These are phyloP conservation scores for Cubamyces sp. DNA, from an alignment of 768 basidiomycete genomes.

Conservation along the genomic window DNA sequence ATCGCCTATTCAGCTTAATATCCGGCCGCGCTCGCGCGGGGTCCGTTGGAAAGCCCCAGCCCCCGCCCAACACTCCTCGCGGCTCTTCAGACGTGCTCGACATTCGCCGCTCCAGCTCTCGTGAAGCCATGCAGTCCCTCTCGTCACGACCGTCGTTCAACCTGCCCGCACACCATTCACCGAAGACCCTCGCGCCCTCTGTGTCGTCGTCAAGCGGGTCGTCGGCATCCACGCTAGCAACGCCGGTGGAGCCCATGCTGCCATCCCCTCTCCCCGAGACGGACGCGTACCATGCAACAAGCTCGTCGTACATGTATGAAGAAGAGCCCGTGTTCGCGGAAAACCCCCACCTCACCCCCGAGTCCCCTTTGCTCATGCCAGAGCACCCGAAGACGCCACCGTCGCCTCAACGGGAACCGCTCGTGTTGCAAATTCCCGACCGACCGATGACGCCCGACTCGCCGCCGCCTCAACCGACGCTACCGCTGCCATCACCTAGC, in stretches of 20 bases:
- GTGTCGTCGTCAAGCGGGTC: conserved; percentile 26
- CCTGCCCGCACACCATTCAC: conserved; percentile 3
- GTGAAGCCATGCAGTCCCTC: conserved; percentile 19
- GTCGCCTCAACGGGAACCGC: conserved; percentile 7
- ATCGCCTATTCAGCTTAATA: conserved; percentile 36
- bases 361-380: conserved; percentile 19
- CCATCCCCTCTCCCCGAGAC: conserved; percentile 15
- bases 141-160: conserved; percentile 21
- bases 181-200: conserved; percentile 12
- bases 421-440: conserved; percentile 19
- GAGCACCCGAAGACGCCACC: conserved; percentile 1
- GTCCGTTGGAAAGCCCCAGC: conserved; percentile 31
- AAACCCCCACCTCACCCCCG: conserved; percentile 16
- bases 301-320: conserved; percentile 24
- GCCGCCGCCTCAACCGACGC: conserved; percentile 30
- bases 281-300: conserved; percentile 28
- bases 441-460: conserved; percentile 26
- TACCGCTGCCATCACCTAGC: conserved; percentile 32
- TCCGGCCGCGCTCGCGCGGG: conserved; percentile 31
- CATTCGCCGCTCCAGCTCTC: conserved; percentile 22
- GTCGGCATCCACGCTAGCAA: conserved; percentile 28
- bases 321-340: conserved; percentile 19
- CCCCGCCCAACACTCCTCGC: conserved; percentile 25
- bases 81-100: conserved; percentile 26
- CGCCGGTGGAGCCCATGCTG: conserved; percentile 27